Conservation (phyloP, 1,284 basidiomycete species). For the Megacollybia platyphylla region DNA sequence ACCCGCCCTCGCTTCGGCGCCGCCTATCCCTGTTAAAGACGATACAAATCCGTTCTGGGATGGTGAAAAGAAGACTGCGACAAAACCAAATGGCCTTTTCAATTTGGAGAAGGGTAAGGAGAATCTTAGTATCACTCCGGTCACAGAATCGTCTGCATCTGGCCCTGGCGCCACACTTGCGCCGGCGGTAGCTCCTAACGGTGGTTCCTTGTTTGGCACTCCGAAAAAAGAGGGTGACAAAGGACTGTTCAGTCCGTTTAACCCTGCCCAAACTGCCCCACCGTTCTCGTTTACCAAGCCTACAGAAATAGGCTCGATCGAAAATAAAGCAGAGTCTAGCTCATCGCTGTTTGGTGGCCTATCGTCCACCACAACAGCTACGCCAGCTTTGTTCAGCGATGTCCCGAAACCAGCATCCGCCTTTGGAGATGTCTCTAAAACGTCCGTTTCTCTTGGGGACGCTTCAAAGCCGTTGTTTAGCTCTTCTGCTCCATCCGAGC, state of each 20-base stretch:
- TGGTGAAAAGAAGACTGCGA: conserved; percentile 15
- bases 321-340: not conserved
- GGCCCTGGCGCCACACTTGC: not conserved
- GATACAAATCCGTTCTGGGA: conserved; percentile 25
- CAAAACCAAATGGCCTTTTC: not conserved
- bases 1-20: conserved; percentile 1
- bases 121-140: not conserved
- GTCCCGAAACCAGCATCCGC: conserved; percentile 2
- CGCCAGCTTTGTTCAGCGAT: conserved; percentile 14
- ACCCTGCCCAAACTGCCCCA: not conserved
- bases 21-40: not conserved
- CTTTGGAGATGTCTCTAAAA: conserved; percentile 3
- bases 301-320: not conserved
- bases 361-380: conserved; percentile 8
- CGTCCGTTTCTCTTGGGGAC: conserved; percentile 1
- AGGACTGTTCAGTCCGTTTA: conserved; percentile 5
- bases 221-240: conserved; percentile 6
- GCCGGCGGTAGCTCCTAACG: conserved; percentile 10
- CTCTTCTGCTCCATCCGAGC: conserved; percentile 5
- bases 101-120: not conserved
- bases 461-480: conserved; percentile 2
- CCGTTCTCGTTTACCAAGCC: conserved; percentile 1
- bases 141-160: not conserved
- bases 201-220: conserved; percentile 9
- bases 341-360: not conserved